Conservation (phyloP, 164 flowering plant genomes). For the Umbilicus rupestris region DNA sequence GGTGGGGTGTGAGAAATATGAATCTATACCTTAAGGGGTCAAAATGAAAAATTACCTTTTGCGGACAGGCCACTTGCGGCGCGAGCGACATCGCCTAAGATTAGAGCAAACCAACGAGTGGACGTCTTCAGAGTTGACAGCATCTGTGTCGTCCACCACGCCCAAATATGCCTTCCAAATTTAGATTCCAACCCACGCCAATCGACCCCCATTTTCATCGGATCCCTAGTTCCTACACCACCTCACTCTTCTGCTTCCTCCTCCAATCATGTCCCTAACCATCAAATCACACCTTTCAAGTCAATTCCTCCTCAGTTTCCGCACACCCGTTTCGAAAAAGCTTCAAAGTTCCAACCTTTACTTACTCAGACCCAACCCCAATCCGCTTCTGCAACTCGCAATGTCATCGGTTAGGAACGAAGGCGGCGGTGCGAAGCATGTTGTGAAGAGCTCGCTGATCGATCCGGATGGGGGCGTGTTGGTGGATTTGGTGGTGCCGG, state of each 20-base stretch:
- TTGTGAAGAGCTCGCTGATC: conserved; percentile 65
- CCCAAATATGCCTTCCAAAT: neutral
- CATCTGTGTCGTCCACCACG: conserved; percentile 1
- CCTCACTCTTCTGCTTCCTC: neutral
- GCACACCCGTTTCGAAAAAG: conserved; percentile 3
- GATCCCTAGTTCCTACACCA: neutral
- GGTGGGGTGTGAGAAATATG: no score
- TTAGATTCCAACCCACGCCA: neutral
- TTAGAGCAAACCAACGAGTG: neutral
- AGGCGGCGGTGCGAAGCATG: neutral
- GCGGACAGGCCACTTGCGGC: conserved; percentile 2
- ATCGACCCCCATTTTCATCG: neutral
- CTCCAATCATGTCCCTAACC: conserved; percentile 32
- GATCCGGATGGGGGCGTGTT: conserved; percentile 84
- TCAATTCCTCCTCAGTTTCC: conserved; percentile 9
- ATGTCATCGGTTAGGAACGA: conserved; percentile 16
- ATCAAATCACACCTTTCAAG: conserved; percentile 19
- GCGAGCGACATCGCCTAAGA: neutral
- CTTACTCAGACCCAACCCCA: conserved; percentile 25
- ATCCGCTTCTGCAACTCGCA: conserved; percentile 17
- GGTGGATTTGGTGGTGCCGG: conserved; percentile 72
- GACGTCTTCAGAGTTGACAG: neutral
- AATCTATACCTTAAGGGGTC: no score
- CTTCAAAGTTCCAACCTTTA: conserved; percentile 5
- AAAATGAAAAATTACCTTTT: no score